Base-by-base conservation (phyloP, 305 asterid species). In the Plantago coronopus region DNA sequence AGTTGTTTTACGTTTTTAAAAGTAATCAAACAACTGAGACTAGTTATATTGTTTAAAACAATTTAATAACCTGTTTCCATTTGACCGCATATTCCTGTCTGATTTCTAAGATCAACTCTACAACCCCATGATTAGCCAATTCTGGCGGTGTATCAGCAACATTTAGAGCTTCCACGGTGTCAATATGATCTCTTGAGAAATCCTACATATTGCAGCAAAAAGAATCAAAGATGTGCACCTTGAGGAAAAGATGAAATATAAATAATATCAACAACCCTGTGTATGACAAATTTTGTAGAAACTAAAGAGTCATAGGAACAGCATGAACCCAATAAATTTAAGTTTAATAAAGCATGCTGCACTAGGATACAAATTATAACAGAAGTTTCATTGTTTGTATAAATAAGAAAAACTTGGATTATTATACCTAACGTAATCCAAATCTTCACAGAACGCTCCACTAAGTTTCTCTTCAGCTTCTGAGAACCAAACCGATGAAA, bases 381-480 rank as follows among this genome's bases (percentile, higher is more conserved):
- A 20, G 31, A 59, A 61, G 40, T 31, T 25, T 25, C 49, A 25
- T 17, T 46, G 63, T 11, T 40, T 58, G 22, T 12, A 14, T 4
- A 51, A 62, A 21, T 2, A 45, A 16, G 55, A 16, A 59, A 25
- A n/a, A 61, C 37, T 37, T 25, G n/a, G n/a, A n/a, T n/a, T 34
- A 34, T 34, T 34, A 54, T 19, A 50, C 51, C 82, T 67, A 69
- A 80, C 95, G 77, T 70, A n/a, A n/a, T n/a, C 79, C 74, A 72
- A 59, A 65, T 88, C 87, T 70, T 80, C 81, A 61, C 53, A 70
- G 64, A 81, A 78, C 72, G 88, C 76, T 64, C 22, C 75, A 44
- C 72, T 73, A 55, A 77, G 71, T 82, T 78, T 91, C 72, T 85
- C 98, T 72, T 91, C 98, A 38, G 83, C 88, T 75, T 91, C 98